A percentile compares a stretch with the other conserved stretches of the same genome.
These are phyloP conservation scores for Alternaria hordeiaustralica DNA, from an alignment of 2,329 filamentous ascomycete species.

Conservation along the genomic window DNA sequence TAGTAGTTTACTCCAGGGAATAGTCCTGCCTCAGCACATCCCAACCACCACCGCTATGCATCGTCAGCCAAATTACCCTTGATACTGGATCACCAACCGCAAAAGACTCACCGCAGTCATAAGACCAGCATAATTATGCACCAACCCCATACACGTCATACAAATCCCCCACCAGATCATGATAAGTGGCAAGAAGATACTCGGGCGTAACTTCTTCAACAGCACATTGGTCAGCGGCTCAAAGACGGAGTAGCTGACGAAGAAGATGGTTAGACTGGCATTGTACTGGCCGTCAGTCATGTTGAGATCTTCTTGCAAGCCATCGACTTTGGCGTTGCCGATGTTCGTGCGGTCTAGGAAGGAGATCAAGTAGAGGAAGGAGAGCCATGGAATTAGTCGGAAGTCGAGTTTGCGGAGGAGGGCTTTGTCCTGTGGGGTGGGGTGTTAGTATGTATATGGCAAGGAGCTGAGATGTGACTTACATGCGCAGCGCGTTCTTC, in stretches of 20 bases:
- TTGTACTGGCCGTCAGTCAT: conserved; percentile 75
- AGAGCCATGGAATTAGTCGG: conserved; percentile 70
- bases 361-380: conserved; percentile 74
- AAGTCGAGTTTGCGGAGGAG: conserved; percentile 68
- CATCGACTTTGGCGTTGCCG: conserved; percentile 71
- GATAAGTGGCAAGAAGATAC: conserved; percentile 80
- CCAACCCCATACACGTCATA: conserved; percentile 74
- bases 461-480: conserved; percentile 30
- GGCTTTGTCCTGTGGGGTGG: conserved; percentile 61
- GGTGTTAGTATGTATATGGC: not conserved
- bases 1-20: conserved; percentile 74
- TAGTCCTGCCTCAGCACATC: conserved; percentile 74
- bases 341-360: conserved; percentile 79
- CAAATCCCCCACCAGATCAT: conserved; percentile 71
- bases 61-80: not conserved
- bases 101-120: conserved; percentile 61
- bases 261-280: conserved; percentile 79
- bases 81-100: too few relatives aligned
- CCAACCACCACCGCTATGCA: conserved; percentile 64
- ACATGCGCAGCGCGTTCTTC: conserved; percentile 69
- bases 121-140: conserved; percentile 67
- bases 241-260: conserved; percentile 81
- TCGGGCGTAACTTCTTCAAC: conserved; percentile 77
- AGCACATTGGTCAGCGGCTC: conserved; percentile 81
- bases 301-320: conserved; percentile 63